Conservation (phyloP, 73 alveolate species). For the Blepharisma japonicum region DNA sequence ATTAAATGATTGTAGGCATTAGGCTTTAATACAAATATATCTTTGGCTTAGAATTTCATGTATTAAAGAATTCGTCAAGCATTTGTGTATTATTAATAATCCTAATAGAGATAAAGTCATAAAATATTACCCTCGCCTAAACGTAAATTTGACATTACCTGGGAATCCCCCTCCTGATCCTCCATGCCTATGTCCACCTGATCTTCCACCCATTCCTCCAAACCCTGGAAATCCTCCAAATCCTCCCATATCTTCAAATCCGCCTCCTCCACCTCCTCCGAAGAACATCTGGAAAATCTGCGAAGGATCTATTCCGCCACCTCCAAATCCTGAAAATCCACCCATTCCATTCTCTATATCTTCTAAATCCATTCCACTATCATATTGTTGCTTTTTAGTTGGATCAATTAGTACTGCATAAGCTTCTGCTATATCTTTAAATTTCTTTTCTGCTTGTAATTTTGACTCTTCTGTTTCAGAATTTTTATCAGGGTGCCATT, state of each 20-base stretch:
- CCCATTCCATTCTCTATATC: constrained; percentile 87
- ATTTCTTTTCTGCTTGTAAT: constrained; percentile 86
- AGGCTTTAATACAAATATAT: no score
- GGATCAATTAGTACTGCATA: constrained; percentile 93
- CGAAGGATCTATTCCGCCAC: constrained; percentile 95
- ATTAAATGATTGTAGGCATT: no score
- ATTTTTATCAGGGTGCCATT: constrained; percentile 97
- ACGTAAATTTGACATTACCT: no score
- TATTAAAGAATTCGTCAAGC: no score
- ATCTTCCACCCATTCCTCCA: constrained; percentile 15
- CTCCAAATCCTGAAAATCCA: constrained; percentile 85
- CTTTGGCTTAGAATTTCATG: no score
- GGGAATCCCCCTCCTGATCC: no score
- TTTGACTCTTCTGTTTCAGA: constrained; percentile 71
- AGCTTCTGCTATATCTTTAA: constrained; percentile 97
- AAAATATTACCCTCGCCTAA: no score
- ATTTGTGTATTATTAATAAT: no score
- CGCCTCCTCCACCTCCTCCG: constrained; percentile 89
- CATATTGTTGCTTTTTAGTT: constrained; percentile 82
- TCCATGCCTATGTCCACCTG: no score
- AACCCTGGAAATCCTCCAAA: background rate
- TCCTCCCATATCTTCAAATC: background rate
- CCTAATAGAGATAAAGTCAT: no score
- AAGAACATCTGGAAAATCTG: constrained; percentile 92
- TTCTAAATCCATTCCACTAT: constrained; percentile 89